Evolutionary conservation across 306 rosid genomes (phyloP).

Genomic region (Quercus gilva): DNA sequence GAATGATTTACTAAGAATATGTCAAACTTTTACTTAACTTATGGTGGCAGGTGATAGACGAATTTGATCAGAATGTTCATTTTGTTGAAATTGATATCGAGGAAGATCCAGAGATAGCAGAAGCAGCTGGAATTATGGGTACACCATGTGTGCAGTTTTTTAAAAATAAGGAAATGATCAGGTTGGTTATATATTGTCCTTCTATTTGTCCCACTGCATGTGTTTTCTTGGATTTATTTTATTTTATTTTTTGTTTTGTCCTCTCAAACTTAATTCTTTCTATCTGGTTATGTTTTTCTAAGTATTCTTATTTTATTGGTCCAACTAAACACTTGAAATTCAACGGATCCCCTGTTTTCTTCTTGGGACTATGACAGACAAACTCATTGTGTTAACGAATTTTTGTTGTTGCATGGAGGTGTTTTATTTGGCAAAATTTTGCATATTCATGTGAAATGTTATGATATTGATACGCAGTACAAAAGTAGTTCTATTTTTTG

Average conservation of each 20-base stretch:
- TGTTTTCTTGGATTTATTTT: background rate
- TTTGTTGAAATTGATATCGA: slow-evolving; percentile 94
- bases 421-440: background rate
- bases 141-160: slow-evolving; percentile 95
- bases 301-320: too few relatives aligned
- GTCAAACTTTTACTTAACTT: slow-evolving; percentile 7
- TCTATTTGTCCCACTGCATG: background rate
- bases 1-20: background rate
- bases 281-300: background rate
- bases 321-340: too few relatives aligned
- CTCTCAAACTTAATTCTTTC: background rate
- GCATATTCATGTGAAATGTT: background rate
- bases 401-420: too few relatives aligned
- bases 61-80: slow-evolving; percentile 82
- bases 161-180: slow-evolving; percentile 85
- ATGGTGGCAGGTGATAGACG: slow-evolving; percentile 78
- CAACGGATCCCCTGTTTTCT: too few relatives aligned
- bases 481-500: background rate
- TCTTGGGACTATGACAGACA: too few relatives aligned
- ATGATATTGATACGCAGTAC: background rate
- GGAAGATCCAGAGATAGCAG: slow-evolving; percentile 95
- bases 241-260: background rate
- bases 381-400: too few relatives aligned
- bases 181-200: slow-evolving; percentile 42
- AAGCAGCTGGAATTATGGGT: slow-evolving; percentile 97